Evolutionary conservation across 2,329 filamentous ascomycete species (phyloP), one percentile per base, ranked within the genome.

Genomic region (Ascochyta lentis): DNA sequence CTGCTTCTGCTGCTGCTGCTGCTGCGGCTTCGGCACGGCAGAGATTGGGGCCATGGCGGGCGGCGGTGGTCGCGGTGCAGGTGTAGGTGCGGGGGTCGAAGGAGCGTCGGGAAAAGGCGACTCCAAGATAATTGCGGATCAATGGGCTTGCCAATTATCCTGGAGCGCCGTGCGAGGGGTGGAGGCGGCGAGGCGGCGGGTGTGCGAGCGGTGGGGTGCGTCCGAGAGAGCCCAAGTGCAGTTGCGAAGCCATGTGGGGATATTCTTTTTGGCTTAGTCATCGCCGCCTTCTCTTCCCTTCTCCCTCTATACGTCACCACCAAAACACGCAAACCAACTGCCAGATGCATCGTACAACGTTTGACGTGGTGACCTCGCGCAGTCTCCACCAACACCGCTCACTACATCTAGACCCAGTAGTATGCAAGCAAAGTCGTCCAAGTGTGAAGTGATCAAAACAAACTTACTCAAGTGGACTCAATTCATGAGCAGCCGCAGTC

Each of bases 111-210:
- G 40, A 37, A 43, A 37, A 57, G 74, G 74, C 73, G 71, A 70
- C 74, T 77, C 75, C 75, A 77, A 73, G 73, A 73, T 75, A 77
- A 76, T 73, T 75, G 72, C 65, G 67, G 59, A 56, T 49, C 56
- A 54, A 49, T 38, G 43, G 48, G 56, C 38, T 62, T 67, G 69
- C 64, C 74, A 76, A 77, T 76, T 76, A 75, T 72, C 75, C 72
- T 76, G 74, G 75, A 77, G 75, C 72, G 74, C 74, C 64, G 53
- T 61, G 56, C 47, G 45, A 48, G 26, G 39, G 37, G 49, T 48
- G 43, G 53, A 19, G 19, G 19, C 19, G 19, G 19, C 19, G 53
- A 56, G 58, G 57, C 44, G 58, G 53, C 52, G 46, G 39, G 46
- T 23, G 49, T 38, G 34, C 41, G 49, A 61, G 56, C 46, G 42